Percentiles rank a stretch among this genome's conserved stretches.
Conservation (phyloP, 208 protist genomes). For the Acanthamoeba healyi region DNA sequence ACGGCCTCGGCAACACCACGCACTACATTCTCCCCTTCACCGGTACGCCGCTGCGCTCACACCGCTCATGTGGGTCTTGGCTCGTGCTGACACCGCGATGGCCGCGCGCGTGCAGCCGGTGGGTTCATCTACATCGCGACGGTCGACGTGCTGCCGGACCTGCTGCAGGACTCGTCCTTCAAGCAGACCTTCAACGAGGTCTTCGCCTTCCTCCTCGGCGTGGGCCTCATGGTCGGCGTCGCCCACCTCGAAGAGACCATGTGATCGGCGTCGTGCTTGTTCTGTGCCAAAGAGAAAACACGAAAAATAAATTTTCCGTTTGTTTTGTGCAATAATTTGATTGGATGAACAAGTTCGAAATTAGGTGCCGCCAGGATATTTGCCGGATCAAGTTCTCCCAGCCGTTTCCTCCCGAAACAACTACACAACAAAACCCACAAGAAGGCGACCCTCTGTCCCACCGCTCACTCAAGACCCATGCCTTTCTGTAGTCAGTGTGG, state of each 20-base stretch:
- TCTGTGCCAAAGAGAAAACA: not conserved
- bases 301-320: not conserved
- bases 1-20: not conserved
- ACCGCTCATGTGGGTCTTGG: not conserved
- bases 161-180: constrained; percentile 47
- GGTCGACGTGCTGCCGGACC: constrained; percentile 45
- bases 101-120: not conserved
- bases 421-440: not conserved
- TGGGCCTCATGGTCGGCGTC: constrained; percentile 49
- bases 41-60: not conserved
- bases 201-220: constrained; percentile 36
- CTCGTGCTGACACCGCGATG: not conserved
- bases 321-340: not conserved
- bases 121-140: constrained; percentile 75
- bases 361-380: too few relatives aligned
- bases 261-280: not conserved
- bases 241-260: constrained; percentile 22
- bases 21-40: constrained; percentile 47
- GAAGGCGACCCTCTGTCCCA: too few relatives aligned
- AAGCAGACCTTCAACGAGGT: constrained; percentile 55
- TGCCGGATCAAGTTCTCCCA: not conserved
- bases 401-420: not conserved
- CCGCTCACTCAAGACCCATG: too few relatives aligned
- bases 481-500: constrained; percentile 7
- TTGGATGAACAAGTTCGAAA: not conserved